Conservation (phyloP, 208 protist species). For the Strigomonas galati region DNA sequence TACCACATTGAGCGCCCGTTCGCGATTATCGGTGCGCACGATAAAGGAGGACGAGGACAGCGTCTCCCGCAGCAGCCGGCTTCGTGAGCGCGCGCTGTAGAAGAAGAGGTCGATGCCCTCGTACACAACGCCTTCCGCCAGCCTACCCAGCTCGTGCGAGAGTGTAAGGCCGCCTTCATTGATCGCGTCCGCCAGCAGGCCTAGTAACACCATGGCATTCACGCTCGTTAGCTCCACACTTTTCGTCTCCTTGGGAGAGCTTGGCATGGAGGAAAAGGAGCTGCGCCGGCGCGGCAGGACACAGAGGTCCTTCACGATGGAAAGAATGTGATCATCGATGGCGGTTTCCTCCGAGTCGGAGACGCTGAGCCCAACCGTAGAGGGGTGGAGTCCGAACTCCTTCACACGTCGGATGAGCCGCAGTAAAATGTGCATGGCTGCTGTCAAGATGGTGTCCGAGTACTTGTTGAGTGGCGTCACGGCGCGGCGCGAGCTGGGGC, state of each 20-base stretch:
- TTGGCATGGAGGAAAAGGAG: not conserved
- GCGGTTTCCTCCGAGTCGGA: not conserved
- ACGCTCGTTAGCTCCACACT: not conserved
- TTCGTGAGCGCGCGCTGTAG: slow-evolving; percentile 48
- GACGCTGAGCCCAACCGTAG: slow-evolving; percentile 29
- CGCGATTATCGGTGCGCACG: not conserved
- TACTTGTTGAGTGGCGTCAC: slow-evolving; percentile 47
- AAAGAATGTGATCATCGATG: not conserved
- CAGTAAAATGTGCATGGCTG: slow-evolving; percentile 61
- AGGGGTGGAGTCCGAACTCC: slow-evolving; percentile 71
- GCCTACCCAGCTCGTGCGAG: slow-evolving; percentile 34
- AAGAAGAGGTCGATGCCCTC: slow-evolving; percentile 82
- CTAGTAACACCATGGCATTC: slow-evolving; percentile 33
- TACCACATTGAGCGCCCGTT: not conserved
- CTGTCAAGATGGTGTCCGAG: slow-evolving; percentile 49
- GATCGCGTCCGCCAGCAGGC: slow-evolving; percentile 65
- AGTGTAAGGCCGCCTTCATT: slow-evolving; percentile 63
- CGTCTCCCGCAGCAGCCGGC: slow-evolving; percentile 62
- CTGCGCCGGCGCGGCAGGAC: not conserved
- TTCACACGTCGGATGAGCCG: slow-evolving; percentile 62
- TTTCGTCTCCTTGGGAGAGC: slow-evolving; percentile 13
- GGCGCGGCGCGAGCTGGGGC: slow-evolving; percentile 56
- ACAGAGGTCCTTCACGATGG: slow-evolving; percentile 3
- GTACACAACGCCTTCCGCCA: slow-evolving; percentile 47
- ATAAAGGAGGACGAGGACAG: slow-evolving; percentile 16